Percentiles rank a stretch among this genome's conserved stretches.
These are phyloP conservation scores for Alternaria ethzedia DNA, from an alignment of 2,329 filamentous ascomycete genomes.

Conservation along the genomic window DNA sequence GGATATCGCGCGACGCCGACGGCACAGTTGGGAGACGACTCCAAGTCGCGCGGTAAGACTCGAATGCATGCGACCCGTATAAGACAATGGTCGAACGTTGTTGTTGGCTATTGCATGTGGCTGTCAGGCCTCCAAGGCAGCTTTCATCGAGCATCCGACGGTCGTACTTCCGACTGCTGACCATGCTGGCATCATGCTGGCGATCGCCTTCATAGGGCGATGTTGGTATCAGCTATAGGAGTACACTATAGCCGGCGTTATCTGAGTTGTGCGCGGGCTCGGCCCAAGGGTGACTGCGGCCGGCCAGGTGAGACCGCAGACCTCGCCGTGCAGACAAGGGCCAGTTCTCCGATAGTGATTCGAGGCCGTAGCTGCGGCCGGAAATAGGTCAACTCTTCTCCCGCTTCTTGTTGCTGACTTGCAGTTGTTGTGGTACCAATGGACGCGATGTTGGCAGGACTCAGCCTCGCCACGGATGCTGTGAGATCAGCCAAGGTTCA, in stretches of 20 bases:
- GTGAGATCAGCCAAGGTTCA: background rate
- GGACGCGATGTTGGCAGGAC: background rate
- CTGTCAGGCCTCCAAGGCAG: background rate
- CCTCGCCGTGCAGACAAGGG: constrained; percentile 3
- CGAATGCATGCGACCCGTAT: background rate
- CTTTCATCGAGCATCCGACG: background rate
- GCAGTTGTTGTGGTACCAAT: background rate
- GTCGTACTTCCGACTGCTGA: background rate
- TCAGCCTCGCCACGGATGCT: background rate
- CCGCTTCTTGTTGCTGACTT: background rate
- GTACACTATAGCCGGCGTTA: background rate
- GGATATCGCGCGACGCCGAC: background rate
- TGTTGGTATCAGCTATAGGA: background rate
- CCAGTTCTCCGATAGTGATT: background rate
- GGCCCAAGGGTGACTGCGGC: constrained; percentile 12
- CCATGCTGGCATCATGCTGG: background rate
- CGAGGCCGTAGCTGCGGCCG: background rate
- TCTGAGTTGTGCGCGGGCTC: constrained; percentile 6
- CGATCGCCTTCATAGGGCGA: background rate
- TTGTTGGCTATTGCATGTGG: background rate
- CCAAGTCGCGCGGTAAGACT: background rate
- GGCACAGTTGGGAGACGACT: background rate
- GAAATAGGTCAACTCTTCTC: background rate
- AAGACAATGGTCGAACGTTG: background rate
- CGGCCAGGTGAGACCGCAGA: constrained; percentile 11